These are phyloP conservation scores for Mortierella alpina DNA, from an alignment of 192 early-diverging fungal species.

Conservation along the genomic window DNA sequence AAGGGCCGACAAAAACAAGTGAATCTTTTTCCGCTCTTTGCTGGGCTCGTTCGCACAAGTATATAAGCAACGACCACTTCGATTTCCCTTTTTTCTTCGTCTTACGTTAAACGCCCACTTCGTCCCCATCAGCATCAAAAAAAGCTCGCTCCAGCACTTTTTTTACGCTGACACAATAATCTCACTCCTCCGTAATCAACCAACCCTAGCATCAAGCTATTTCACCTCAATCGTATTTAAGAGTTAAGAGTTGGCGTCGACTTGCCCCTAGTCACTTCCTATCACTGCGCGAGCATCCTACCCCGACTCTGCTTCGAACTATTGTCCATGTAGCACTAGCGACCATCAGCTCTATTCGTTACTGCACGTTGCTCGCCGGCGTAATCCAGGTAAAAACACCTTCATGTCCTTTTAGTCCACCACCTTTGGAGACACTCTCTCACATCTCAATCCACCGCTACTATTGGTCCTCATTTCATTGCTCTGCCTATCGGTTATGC, in stretches of 20 bases:
- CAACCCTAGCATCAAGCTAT: background rate
- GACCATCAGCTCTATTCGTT: slow-evolving; percentile 9
- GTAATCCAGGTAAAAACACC: background rate
- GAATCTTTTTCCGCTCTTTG: no score
- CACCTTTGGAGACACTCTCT: background rate
- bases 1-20: no score
- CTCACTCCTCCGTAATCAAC: background rate
- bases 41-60: no score
- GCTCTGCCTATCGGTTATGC: no score
- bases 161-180: background rate
- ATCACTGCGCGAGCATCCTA: background rate
- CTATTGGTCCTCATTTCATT: background rate
- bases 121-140: background rate
- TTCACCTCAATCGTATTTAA: slow-evolving; percentile 15
- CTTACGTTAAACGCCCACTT: background rate
- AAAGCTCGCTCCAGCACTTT: background rate
- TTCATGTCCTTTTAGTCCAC: no score
- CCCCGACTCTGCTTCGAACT: background rate
- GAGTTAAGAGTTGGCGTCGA: slow-evolving; percentile 51
- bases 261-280: slow-evolving; percentile 11
- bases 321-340: slow-evolving; percentile 20
- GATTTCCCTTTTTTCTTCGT: background rate
- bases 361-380: slow-evolving; percentile 13
- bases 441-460: background rate
- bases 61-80: no score